Evolutionary conservation across 345 rosid genomes (phyloP).

Genomic region (Gossypium bickii): DNA sequence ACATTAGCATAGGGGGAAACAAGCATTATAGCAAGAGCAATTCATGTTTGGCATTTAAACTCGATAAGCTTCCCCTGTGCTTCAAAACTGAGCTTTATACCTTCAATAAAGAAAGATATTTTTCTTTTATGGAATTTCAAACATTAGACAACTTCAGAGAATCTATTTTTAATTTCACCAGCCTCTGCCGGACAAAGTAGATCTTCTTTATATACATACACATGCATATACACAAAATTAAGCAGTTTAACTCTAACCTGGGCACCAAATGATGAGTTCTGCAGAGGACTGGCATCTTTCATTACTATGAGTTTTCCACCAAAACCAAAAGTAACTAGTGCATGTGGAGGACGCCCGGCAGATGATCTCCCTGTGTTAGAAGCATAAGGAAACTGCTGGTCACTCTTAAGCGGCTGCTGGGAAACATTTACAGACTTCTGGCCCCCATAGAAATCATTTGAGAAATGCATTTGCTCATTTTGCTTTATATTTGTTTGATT

Average conservation of each 20-base stretch:
- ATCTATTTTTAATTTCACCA: neutral
- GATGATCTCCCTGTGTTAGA: constrained; percentile 57
- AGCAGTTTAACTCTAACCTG: constrained; percentile 3
- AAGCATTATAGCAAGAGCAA: neutral
- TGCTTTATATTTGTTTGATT: constrained; percentile 42
- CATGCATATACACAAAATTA: neutral
- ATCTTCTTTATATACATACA: neutral
- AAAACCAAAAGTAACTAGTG: constrained; percentile 86
- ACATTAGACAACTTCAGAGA: neutral
- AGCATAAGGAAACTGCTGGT: constrained; percentile 55
- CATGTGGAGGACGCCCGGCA: constrained; percentile 95
- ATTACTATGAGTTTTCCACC: constrained; percentile 87
- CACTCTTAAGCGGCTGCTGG: constrained; percentile 53
- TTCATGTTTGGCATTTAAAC: neutral
- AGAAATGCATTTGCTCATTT: constrained; percentile 41
- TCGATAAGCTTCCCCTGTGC: neutral
- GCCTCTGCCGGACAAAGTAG: neutral
- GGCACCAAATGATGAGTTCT: constrained; percentile 23
- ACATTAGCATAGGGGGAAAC: constrained; percentile 20
- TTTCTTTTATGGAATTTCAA: neutral
- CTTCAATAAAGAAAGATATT: neutral
- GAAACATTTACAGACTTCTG: constrained; percentile 36
- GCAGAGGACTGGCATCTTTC: constrained; percentile 45
- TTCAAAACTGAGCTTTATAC: neutral
- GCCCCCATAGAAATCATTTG: constrained; percentile 46